Percentiles rank a stretch among this genome's conserved stretches.
Conservation (phyloP, 2,329 filamentous ascomycete genomes). For the Juglanconis juglandina region DNA sequence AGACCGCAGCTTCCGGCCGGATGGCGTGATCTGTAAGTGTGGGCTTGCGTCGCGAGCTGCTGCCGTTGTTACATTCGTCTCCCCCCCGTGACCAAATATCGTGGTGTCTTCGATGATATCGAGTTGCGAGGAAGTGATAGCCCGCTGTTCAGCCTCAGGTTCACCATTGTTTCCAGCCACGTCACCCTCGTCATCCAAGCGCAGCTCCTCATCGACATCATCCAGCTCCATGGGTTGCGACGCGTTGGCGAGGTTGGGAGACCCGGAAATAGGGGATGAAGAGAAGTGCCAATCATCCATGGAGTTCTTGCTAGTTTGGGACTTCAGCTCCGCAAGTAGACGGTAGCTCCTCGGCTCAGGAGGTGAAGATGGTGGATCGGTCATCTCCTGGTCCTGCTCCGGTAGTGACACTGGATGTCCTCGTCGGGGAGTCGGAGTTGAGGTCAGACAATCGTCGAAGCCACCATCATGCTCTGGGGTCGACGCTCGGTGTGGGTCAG, state of each 20-base stretch:
- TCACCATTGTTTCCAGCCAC: neutral
- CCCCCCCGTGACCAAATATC: neutral
- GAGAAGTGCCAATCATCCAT: conserved; percentile 50
- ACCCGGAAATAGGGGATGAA: conserved; percentile 54
- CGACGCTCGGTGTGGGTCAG: conserved; percentile 28
- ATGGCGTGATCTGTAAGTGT: neutral
- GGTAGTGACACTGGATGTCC: conserved; percentile 48
- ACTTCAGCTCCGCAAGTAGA: conserved; percentile 49
- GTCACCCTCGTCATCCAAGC: conserved; percentile 17
- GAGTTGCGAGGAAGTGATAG: neutral
- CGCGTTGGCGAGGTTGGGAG: conserved; percentile 38
- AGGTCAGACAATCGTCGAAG: conserved; percentile 53
- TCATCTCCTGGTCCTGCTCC: conserved; percentile 43
- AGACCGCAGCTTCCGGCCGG: conserved; percentile 9
- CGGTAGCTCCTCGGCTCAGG: conserved; percentile 52
- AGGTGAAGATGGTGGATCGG: conserved; percentile 57
- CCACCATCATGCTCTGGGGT: conserved; percentile 44
- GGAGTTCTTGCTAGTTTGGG: conserved; percentile 41
- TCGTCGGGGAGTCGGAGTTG: conserved; percentile 59
- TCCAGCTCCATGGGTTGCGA: conserved; percentile 22
- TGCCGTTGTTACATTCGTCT: neutral
- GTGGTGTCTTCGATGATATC: conserved; percentile 10
- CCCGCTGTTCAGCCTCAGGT: neutral
- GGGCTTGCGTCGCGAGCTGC: neutral
- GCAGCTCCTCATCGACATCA: conserved; percentile 20